Conservation (phyloP, 1,139 yeast genomes). For the Yamadazyma buinensis region DNA sequence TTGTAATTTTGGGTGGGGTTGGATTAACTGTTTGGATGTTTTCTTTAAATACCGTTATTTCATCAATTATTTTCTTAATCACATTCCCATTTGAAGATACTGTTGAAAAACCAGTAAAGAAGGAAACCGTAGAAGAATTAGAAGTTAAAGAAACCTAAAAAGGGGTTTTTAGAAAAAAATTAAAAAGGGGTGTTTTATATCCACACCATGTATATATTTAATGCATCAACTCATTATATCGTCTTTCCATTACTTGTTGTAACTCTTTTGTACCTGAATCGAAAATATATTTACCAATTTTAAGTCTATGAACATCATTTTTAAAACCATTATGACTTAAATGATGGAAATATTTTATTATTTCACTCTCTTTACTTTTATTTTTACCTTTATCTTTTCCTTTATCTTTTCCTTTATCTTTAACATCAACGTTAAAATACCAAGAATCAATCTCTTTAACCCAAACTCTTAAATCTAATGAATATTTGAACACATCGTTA, state of each 20-base stretch:
- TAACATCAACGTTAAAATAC: constrained; percentile 25
- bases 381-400: constrained; percentile 34
- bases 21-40: constrained; percentile 53
- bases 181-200: not conserved
- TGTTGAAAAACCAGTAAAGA: constrained; percentile 20
- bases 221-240: constrained; percentile 18
- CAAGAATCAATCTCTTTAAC: constrained; percentile 44
- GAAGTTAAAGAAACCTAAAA: constrained; percentile 7
- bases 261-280: constrained; percentile 17
- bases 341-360: constrained; percentile 9
- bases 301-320: constrained; percentile 19
- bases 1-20: constrained; percentile 51
- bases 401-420: constrained; percentile 31
- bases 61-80: constrained; percentile 23
- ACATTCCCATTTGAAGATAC: constrained; percentile 25
- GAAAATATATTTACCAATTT: constrained; percentile 22
- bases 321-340: constrained; percentile 16
- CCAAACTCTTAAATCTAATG: constrained; percentile 43
- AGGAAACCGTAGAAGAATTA: constrained; percentile 7
- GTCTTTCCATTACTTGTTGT: constrained; percentile 19
- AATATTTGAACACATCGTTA: constrained; percentile 39
- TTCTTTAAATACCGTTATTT: constrained; percentile 30
- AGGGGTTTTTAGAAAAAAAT: no score
- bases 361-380: not conserved
- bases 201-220: not conserved